phyloP scores from a whole-genome alignment of 2,329 filamentous ascomycete genomes.

The Paraphoma chrysanthemicola region DNA sequence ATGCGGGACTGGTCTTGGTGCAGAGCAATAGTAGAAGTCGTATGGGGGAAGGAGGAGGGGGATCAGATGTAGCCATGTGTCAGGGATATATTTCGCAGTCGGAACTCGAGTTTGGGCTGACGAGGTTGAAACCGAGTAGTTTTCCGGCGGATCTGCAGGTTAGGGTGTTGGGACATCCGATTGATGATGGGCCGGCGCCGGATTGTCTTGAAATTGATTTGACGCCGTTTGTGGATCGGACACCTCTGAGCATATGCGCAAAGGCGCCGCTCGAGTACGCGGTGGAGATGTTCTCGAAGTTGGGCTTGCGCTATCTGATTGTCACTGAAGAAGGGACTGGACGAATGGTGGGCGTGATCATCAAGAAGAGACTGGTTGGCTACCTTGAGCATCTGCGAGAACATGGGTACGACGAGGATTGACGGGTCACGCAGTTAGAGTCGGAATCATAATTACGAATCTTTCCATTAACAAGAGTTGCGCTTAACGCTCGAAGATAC shows the following conservation, averaged over 20 bases:
- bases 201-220: slow-evolving; percentile 50
- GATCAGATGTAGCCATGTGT: slow-evolving; percentile 47
- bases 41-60: too few species aligned
- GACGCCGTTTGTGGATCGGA: slow-evolving; percentile 60
- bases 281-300: slow-evolving; percentile 66
- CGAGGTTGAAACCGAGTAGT: slow-evolving; percentile 35
- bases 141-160: slow-evolving; percentile 39
- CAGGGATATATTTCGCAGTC: slow-evolving; percentile 64
- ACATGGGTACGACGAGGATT: slow-evolving; percentile 2
- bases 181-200: slow-evolving; percentile 31
- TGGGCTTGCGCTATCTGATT: slow-evolving; percentile 63
- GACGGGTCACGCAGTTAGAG: not conserved
- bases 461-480: slow-evolving; percentile 45
- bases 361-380: slow-evolving; percentile 65
- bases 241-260: slow-evolving; percentile 58
- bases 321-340: slow-evolving; percentile 62
- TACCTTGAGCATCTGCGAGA: slow-evolving; percentile 53
- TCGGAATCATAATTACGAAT: slow-evolving; percentile 18
- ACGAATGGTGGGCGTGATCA: slow-evolving; percentile 60
- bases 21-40: slow-evolving; percentile 36
- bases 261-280: slow-evolving; percentile 65
- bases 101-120: slow-evolving; percentile 60
- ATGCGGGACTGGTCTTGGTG: slow-evolving; percentile 64
- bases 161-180: slow-evolving; percentile 47
- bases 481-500: slow-evolving; percentile 36